Evolutionary conservation across 495 filamentous ascomycete species (phyloP), one percentile per base, ranked within the genome.

Genomic region (Neurospora intermedia): DNA sequence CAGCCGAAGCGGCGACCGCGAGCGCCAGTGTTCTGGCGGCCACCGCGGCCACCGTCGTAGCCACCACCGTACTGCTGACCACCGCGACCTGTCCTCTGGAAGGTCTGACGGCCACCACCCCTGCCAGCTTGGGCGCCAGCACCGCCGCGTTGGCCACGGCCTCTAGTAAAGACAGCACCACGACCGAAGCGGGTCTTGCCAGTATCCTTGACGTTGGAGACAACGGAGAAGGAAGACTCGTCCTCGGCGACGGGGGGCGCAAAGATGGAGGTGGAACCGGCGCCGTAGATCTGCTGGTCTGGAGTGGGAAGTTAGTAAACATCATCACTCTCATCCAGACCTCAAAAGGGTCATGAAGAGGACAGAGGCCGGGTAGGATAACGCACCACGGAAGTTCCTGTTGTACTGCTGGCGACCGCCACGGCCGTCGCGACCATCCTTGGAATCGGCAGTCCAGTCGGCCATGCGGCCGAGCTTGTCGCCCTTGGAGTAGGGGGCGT

Each of bases 381-480:
- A 77, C 85, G 72, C 81, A 97, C 94, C 96, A 87, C 96, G 91
- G 82, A 91, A 97, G 80, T 94, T 94, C 69, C 94, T 85, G 80
- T 96, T 94, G 81, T 97, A 98, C 74, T 93, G 91, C 78, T 93
- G 91, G 78, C 96, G 84, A 69, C 93, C 92, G 69, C 91, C 90
- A 69, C 94, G 86, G 18, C 89, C 89, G 73, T 94, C 89, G 74
- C 91, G 83, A 16, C 87, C 84, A 75, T 97, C 94, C 84, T 97
- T 98, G 76, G 92, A 89, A 76, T 97, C 96, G n/a, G 90, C 80
- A 11, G 94, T 97, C 96, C 96, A 99, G 84, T 99, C 96, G 23
- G 96, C 96, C 96, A 99, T 99, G 76, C 96, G 94, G 71, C 96
- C 96, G 39, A 99, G 85, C 87, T 98, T 99, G 86, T 99, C 96